Conservation (phyloP, 1,139 yeast genomes). For the Yamadazyma oceani region DNA sequence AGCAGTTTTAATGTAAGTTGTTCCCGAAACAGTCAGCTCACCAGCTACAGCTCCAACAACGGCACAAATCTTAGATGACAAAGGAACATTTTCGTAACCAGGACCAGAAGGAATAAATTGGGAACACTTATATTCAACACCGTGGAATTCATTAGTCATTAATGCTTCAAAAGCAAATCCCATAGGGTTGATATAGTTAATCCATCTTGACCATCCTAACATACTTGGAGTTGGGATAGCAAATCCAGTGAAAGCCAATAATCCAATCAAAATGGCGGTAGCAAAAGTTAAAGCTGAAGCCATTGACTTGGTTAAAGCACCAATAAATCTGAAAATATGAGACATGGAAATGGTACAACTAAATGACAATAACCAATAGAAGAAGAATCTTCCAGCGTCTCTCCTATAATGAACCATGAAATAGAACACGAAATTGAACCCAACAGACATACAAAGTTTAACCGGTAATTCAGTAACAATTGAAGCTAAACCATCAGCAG, state of each 20-base stretch:
- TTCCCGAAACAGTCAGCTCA: conserved; percentile 52
- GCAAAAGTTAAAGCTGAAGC: conserved; percentile 66
- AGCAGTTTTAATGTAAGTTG: conserved; percentile 47
- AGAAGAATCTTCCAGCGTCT: conserved; percentile 62
- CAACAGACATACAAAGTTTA: conserved; percentile 44
- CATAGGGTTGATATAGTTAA: conserved; percentile 57
- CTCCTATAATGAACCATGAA: conserved; percentile 58
- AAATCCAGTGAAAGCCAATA: conserved; percentile 60
- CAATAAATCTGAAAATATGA: conserved; percentile 59
- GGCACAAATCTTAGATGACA: conserved; percentile 49
- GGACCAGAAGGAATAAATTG: conserved; percentile 50
- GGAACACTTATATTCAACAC: conserved; percentile 49
- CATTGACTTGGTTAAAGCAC: conserved; percentile 53
- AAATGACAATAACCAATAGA: conserved; percentile 45
- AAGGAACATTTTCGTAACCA: conserved; percentile 40
- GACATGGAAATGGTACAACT: conserved; percentile 53
- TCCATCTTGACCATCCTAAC: conserved; percentile 69
- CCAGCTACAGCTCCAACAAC: conserved; percentile 69
- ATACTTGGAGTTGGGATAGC: conserved; percentile 55
- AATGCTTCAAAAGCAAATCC: conserved; percentile 57
- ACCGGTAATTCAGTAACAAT: conserved; percentile 59
- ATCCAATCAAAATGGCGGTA: conserved; percentile 50
- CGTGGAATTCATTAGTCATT: conserved; percentile 56
- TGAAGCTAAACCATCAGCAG: conserved; percentile 63
- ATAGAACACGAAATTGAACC: conserved; percentile 50